Conservation (phyloP, 2,329 filamentous ascomycete species). For the Pseudocercospora ulei region DNA sequence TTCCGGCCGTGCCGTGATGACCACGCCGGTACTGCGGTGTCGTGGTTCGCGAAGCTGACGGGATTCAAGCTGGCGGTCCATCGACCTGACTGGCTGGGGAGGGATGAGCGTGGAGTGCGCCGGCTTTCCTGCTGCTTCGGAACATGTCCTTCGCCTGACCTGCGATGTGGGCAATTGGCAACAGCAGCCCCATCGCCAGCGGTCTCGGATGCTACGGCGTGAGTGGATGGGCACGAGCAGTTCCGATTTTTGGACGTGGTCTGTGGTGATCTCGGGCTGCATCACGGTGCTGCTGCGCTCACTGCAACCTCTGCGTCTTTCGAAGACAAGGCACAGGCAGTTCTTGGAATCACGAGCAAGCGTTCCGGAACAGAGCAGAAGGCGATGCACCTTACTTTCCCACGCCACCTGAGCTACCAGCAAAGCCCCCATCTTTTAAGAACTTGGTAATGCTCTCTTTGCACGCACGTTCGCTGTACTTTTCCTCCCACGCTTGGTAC, state of each 20-base stretch:
- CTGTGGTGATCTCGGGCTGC: conserved; percentile 18
- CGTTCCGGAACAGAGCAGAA: conserved; percentile 36
- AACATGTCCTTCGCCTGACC: conserved; percentile 20
- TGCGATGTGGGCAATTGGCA: conserved; percentile 21
- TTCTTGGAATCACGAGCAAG: conserved; percentile 34
- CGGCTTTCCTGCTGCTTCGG: conserved; percentile 15
- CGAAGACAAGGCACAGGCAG: conserved; percentile 33
- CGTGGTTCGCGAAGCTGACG: not conserved
- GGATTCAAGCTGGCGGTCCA: conserved; percentile 13
- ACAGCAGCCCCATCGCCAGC: conserved; percentile 18
- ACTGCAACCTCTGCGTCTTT: conserved; percentile 31
- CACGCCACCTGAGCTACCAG: conserved; percentile 11
- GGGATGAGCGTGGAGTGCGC: conserved; percentile 25
- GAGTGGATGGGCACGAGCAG: conserved; percentile 16
- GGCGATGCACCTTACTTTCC: conserved; percentile 26
- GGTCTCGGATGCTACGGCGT: conserved; percentile 20
- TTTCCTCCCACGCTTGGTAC: conserved; percentile 64
- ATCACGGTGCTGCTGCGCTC: conserved; percentile 25
- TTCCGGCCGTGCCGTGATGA: no score
- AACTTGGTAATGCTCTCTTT: conserved; percentile 55
- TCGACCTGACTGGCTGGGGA: conserved; percentile 24
- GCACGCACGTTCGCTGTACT: conserved; percentile 54
- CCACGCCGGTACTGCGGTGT: not conserved
- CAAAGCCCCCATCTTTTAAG: conserved; percentile 46
- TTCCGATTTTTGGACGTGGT: conserved; percentile 21